Evolutionary conservation across 1,284 basidiomycete species (phyloP).

Genomic region (Mycosarcoma maydis): DNA sequence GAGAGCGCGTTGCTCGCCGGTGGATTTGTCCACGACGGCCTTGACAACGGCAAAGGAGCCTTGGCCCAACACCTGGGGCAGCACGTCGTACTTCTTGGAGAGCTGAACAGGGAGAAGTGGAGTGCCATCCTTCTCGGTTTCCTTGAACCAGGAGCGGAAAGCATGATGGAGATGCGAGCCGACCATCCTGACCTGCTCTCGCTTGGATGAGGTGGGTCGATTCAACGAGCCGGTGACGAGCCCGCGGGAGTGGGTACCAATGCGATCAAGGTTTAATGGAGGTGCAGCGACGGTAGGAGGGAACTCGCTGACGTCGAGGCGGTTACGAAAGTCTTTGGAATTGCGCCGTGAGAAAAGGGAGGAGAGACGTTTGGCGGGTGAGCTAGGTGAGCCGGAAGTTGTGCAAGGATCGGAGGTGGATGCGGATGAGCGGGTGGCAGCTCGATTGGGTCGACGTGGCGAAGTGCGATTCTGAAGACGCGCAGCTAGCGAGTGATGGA

Average conservation of each 20-base stretch:
- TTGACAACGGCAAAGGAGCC: slow-evolving; percentile 65
- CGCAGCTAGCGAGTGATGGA: slow-evolving; percentile 28
- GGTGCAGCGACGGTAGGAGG: neutral
- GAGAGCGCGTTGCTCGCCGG: slow-evolving; percentile 58
- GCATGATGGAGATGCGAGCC: slow-evolving; percentile 58
- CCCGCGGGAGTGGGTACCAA: neutral
- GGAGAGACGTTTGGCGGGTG: slow-evolving; percentile 14
- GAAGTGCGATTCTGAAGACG: slow-evolving; percentile 20
- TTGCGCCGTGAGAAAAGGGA: slow-evolving; percentile 15
- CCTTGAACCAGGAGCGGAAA: slow-evolving; percentile 61
- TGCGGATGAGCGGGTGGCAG: neutral
- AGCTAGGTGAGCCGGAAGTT: slow-evolving; percentile 2
- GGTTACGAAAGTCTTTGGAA: slow-evolving; percentile 2
- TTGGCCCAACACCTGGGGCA: slow-evolving; percentile 53
- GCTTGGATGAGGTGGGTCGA: slow-evolving; percentile 23
- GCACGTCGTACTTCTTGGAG: slow-evolving; percentile 60
- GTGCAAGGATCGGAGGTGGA: neutral
- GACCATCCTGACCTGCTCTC: slow-evolving; percentile 55
- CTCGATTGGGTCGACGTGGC: neutral
- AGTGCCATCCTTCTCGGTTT: slow-evolving; percentile 60
- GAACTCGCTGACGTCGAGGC: neutral
- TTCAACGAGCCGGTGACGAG: slow-evolving; percentile 13
- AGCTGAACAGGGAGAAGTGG: slow-evolving; percentile 57
- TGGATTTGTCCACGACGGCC: slow-evolving; percentile 44
- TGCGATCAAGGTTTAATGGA: slow-evolving; percentile 4